These are phyloP conservation scores for Globisporangium viniferum DNA, from an alignment of 352 stramenopile species.

Conservation along the genomic window DNA sequence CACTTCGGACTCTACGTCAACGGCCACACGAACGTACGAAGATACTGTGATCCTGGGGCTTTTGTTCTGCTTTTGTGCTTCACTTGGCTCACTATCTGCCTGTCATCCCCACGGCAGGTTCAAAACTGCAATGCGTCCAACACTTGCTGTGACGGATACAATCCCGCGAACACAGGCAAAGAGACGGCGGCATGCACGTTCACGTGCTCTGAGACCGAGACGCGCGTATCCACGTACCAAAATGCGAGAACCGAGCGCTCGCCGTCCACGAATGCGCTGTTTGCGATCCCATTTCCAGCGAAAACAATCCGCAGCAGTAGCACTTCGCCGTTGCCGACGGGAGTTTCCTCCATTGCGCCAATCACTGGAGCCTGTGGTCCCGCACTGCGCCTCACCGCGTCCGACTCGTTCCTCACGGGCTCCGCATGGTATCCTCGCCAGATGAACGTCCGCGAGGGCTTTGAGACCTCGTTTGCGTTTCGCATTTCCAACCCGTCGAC, in stretches of 20 bases:
- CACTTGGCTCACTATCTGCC: background rate
- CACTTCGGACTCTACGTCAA: constrained; percentile 90
- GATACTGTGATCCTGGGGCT: background rate
- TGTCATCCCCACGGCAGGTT: constrained; percentile 33
- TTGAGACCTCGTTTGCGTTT: constrained; percentile 87
- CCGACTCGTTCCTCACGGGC: constrained; percentile 65
- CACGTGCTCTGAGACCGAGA: constrained; percentile 47
- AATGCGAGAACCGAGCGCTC: constrained; percentile 37
- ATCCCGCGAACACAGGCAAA: constrained; percentile 2
- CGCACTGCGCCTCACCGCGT: constrained; percentile 77
- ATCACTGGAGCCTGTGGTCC: constrained; percentile 56
- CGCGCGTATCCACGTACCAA: constrained; percentile 27
- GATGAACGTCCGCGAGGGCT: constrained; percentile 89
- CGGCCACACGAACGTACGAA: constrained; percentile 70
- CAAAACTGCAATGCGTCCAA: constrained; percentile 89
- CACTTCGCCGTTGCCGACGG: constrained; percentile 11
- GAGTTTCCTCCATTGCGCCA: constrained; percentile 22
- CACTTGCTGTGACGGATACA: constrained; percentile 83
- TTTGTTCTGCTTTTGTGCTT: background rate
- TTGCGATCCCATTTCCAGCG: constrained; percentile 35
- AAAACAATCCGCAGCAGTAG: constrained; percentile 36
- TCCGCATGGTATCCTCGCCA: constrained; percentile 89
- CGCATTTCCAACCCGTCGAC: constrained; percentile 82
- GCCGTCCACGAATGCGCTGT: constrained; percentile 39
- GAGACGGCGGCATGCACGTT: constrained; percentile 29